Conservation (phyloP, 2,329 filamentous ascomycete species). For the Colletotrichum zoysiae region DNA sequence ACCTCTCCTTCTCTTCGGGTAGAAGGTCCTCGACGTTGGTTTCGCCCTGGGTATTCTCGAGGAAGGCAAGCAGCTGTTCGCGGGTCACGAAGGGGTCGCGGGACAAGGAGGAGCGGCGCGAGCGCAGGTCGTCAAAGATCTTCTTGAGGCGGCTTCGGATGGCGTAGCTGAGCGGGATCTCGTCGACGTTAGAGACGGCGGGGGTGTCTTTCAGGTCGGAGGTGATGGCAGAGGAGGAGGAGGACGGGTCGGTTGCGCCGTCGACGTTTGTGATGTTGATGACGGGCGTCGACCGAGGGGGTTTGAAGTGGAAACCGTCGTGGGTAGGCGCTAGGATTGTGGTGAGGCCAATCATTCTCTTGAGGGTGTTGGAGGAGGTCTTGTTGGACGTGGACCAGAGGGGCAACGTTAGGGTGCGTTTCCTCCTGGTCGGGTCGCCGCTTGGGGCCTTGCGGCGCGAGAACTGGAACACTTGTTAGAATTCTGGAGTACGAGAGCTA, state of each 20-base stretch:
- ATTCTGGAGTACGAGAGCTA: background rate
- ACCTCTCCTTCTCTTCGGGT: slow-evolving; percentile 55
- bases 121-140: slow-evolving; percentile 61
- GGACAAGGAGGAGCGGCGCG: slow-evolving; percentile 48
- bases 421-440: slow-evolving; percentile 42
- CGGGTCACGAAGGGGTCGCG: slow-evolving; percentile 48
- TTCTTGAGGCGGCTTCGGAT: slow-evolving; percentile 62
- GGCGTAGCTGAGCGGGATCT: slow-evolving; percentile 60
- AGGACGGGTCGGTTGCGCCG: slow-evolving; percentile 32
- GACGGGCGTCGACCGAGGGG: slow-evolving; percentile 38
- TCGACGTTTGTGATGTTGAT: slow-evolving; percentile 43
- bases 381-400: slow-evolving; percentile 55
- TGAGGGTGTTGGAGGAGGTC: slow-evolving; percentile 48
- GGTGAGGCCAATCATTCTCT: slow-evolving; percentile 51
- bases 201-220: slow-evolving; percentile 34
- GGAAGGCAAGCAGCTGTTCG: slow-evolving; percentile 61
- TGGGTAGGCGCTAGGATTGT: slow-evolving; percentile 49
- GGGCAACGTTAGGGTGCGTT: slow-evolving; percentile 54
- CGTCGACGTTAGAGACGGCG: slow-evolving; percentile 37
- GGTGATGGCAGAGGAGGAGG: slow-evolving; percentile 19
- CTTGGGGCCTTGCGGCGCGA: slow-evolving; percentile 35
- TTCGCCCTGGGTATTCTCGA: slow-evolving; percentile 65
- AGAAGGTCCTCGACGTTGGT: slow-evolving; percentile 46
- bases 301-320: slow-evolving; percentile 47
- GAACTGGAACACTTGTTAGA: slow-evolving; percentile 29